phyloP scores from a whole-genome alignment of 2,329 filamentous ascomycete species.

The Penicillium sp. region DNA sequence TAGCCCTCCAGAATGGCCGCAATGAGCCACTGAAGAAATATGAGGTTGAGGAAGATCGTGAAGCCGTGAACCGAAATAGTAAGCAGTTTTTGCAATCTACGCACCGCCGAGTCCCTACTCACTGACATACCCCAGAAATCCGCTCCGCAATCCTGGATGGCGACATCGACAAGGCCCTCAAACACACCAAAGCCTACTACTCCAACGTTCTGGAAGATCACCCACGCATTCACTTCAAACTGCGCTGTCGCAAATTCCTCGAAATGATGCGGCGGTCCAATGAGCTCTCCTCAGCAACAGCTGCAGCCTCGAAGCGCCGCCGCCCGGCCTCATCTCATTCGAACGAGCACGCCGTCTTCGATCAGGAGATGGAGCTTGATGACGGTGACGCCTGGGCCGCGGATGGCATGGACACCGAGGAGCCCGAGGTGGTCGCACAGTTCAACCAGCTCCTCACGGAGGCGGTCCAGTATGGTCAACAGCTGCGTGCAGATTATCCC shows the following conservation, averaged over 20 bases:
- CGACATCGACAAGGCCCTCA: conserved; percentile 86
- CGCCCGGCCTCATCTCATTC: conserved; percentile 36
- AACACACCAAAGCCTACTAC: conserved; percentile 75
- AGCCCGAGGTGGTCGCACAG: conserved; percentile 37
- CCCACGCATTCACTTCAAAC: conserved; percentile 79
- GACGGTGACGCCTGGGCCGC: conserved; percentile 27
- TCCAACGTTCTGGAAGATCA: conserved; percentile 76
- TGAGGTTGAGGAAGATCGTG: conserved; percentile 74
- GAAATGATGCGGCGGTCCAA: conserved; percentile 83
- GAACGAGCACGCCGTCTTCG: conserved; percentile 47
- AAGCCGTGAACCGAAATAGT: conserved; percentile 86
- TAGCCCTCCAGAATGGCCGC: conserved; percentile 63
- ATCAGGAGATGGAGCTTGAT: conserved; percentile 60
- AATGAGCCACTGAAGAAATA: conserved; percentile 55
- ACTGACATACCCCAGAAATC: conserved; percentile 60
- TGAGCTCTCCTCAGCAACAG: conserved; percentile 52
- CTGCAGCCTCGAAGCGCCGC: conserved; percentile 38
- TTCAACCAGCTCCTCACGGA: conserved; percentile 61
- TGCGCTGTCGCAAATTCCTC: conserved; percentile 88
- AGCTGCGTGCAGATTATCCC: conserved; percentile 73
- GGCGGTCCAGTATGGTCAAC: conserved; percentile 76
- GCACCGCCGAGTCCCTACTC: neutral
- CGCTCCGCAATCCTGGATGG: conserved; percentile 83
- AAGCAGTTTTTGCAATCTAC: conserved; percentile 31
- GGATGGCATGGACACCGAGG: conserved; percentile 59